These are phyloP conservation scores for Odontarrhena argentea DNA, from an alignment of 345 rosid species.

Conservation along the genomic window DNA sequence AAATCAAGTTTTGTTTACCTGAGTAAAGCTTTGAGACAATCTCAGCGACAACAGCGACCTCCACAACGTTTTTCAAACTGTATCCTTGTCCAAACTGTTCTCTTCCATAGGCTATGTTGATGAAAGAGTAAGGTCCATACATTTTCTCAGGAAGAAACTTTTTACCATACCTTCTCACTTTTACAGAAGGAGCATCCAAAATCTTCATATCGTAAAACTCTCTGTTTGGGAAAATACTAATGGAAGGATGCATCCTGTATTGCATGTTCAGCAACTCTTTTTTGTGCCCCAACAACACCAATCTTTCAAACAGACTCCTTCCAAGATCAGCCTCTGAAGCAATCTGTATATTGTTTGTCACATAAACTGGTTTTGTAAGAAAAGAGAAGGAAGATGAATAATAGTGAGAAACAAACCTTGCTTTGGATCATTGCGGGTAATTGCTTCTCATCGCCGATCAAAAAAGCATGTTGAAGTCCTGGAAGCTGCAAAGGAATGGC, in stretches of 20 bases:
- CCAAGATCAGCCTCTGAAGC: slow-evolving; percentile 54
- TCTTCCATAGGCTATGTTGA: slow-evolving; percentile 43
- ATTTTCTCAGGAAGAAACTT: slow-evolving; percentile 45
- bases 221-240: slow-evolving; percentile 61
- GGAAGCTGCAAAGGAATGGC: slow-evolving; percentile 50
- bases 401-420: slow-evolving; percentile 36
- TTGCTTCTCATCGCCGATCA: slow-evolving; percentile 55
- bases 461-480: slow-evolving; percentile 48
- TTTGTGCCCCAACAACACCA: slow-evolving; percentile 48
- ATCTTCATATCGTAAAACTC: slow-evolving; percentile 52
- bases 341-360: slow-evolving; percentile 36
- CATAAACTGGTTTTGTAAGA: background rate
- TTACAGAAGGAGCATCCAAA: slow-evolving; percentile 51
- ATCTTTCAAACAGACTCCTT: slow-evolving; percentile 70
- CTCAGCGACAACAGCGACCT: slow-evolving; percentile 45
- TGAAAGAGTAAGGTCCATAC: slow-evolving; percentile 56
- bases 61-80: slow-evolving; percentile 44
- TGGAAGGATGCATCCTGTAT: slow-evolving; percentile 82
- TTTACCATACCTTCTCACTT: slow-evolving; percentile 31
- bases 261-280: slow-evolving; percentile 62
- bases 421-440: slow-evolving; percentile 57
- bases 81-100: slow-evolving; percentile 42
- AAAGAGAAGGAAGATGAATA: background rate
- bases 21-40: slow-evolving; percentile 44
- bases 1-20: slow-evolving; percentile 40